Evolutionary conservation across 495 filamentous ascomycete species (phyloP).

Genomic region (Aspergillus sclerotioniger): DNA sequence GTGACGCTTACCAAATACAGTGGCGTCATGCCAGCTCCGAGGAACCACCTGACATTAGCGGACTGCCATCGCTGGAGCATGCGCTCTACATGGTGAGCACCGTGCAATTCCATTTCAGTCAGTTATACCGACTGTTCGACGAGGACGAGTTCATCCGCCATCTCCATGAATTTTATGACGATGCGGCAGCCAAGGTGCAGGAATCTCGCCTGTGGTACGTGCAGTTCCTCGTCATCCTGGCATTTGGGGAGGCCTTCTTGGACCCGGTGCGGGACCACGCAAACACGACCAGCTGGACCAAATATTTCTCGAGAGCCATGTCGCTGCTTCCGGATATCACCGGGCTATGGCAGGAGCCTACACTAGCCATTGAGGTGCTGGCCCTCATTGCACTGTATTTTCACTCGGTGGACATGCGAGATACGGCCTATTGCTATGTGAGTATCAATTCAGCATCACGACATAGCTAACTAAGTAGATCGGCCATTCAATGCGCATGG

Average conservation of each 20-base stretch:
- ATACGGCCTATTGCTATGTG: constrained; percentile 32
- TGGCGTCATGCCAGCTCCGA: constrained; percentile 28
- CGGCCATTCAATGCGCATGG: constrained; percentile 37
- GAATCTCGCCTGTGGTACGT: constrained; percentile 32
- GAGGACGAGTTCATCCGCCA: constrained; percentile 30
- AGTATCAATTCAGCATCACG: background rate
- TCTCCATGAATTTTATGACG: constrained; percentile 28
- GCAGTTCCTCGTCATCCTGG: constrained; percentile 33
- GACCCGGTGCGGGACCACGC: constrained; percentile 19
- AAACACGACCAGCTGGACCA: constrained; percentile 22
- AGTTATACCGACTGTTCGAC: constrained; percentile 32
- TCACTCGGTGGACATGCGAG: constrained; percentile 33
- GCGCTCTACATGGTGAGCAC: constrained; percentile 31
- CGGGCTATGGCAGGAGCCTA: constrained; percentile 28
- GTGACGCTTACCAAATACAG: constrained; percentile 31
- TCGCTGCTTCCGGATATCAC: constrained; percentile 33
- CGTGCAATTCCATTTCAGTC: constrained; percentile 31
- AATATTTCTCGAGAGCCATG: constrained; percentile 32
- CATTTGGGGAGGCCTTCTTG: constrained; percentile 33
- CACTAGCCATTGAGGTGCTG: constrained; percentile 29
- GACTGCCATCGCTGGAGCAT: constrained; percentile 30
- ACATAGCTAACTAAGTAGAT: constrained; percentile 20
- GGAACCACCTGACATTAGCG: constrained; percentile 24
- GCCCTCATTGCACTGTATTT: constrained; percentile 30
- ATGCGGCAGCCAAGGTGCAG: constrained; percentile 17